These are phyloP conservation scores for Flaveria brownii DNA, from an alignment of 129 eudicot species.

Conservation along the genomic window DNA sequence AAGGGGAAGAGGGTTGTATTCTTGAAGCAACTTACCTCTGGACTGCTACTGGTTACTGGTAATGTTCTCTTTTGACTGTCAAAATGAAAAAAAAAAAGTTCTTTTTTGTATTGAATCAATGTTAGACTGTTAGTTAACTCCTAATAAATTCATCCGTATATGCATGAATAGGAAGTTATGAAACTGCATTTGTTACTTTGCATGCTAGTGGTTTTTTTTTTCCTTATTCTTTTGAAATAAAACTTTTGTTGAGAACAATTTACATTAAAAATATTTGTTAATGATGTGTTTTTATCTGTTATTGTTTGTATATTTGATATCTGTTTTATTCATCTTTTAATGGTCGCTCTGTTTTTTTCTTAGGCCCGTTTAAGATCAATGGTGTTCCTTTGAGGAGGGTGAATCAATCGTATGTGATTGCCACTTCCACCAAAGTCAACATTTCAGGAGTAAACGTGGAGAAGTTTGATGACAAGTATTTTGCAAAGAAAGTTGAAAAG, in stretches of 20 bases:
- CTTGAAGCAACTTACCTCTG: constrained; percentile 63
- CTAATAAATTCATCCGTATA: not conserved
- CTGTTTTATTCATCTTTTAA: not conserved
- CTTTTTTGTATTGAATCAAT: not conserved
- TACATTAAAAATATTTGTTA: not conserved
- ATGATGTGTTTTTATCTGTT: not conserved
- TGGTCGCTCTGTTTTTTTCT: not conserved
- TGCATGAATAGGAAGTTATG: not conserved
- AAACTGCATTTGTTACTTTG: not conserved
- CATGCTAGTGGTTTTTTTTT: not conserved
- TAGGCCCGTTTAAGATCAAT: constrained; percentile 72
- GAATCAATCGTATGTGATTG: constrained; percentile 69
- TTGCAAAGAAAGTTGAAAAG: constrained; percentile 56
- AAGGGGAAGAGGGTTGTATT: constrained; percentile 68
- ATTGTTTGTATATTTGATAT: no score
- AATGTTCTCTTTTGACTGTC: not conserved
- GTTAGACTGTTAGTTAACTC: not conserved
- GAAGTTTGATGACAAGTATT: constrained; percentile 64
- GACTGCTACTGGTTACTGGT: constrained; percentile 67
- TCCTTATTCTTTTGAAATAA: not conserved
- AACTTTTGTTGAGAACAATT: not conserved
- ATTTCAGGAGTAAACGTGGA: constrained; percentile 50
- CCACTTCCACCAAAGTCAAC: constrained; percentile 65
- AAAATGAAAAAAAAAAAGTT: not conserved
- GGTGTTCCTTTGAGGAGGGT: constrained; percentile 82